Evolutionary conservation across 257 asterid genomes (phyloP), one percentile per base, ranked within the genome.

Genomic region (Plantago elongata): DNA sequence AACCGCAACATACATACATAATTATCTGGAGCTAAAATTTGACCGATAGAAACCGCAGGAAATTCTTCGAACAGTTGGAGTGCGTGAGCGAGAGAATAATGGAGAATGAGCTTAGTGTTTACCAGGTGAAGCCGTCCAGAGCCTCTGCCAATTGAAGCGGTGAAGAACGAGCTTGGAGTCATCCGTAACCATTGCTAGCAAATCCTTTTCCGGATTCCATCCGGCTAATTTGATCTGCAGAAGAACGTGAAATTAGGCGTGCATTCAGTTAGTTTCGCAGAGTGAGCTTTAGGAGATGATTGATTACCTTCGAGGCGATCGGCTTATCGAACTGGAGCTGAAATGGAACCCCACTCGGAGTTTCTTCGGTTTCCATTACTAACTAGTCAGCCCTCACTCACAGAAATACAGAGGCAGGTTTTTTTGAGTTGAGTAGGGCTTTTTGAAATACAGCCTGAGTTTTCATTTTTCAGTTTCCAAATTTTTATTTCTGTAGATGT

Each of bases 141-240:
- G 94, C 66, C 94, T 84, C 88, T 93, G 99, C 99, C 99, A 93
- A 63, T 93, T 89, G 81, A 93, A 93, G 54, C 99, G 97, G 73
- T 92, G 99, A 62, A 92, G 95, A 65, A 89, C 81, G 58, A 92
- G 85, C 83, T 89, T 86, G 0, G 95, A 84, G 65, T 89, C 99
- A 57, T 84, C 90, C 0, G 96, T 87, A 22, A 89, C 99, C 91
- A 93, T 87, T 45, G 97, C 96, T 15, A 89, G 82, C 60, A 93
- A 77, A 78, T 93, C 97, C 75, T 93, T 93, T 63, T 89, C 99
- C 46, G 97, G 96, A 74, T 89, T 93, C 99, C 99, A 93, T 83
- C 87, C 96, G 50, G 99, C 97, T 61, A 89, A 68, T 69, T 87
- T 89, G 29, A 87, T 72, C 99, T 89, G 83, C 72, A 73, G 48